Conservation (phyloP, 225 moss, liverwort and hornwort genomes). For the Marchantia polymorpha region DNA sequence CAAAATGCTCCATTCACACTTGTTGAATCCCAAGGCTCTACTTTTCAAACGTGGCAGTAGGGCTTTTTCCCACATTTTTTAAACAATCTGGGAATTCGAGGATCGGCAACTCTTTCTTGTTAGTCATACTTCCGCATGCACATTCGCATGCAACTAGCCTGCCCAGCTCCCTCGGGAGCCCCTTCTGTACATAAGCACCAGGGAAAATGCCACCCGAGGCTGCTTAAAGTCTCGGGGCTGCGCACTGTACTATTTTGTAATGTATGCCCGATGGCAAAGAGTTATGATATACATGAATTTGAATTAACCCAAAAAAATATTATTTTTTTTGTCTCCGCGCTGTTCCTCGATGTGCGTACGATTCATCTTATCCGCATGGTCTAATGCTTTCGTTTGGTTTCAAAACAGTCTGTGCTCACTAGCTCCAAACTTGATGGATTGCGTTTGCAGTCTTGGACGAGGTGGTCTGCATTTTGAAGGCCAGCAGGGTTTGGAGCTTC, state of each 20-base stretch:
- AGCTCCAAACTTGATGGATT: slow-evolving; percentile 16
- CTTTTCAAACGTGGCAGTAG: slow-evolving; percentile 6
- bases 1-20: slow-evolving; percentile 14
- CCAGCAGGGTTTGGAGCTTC: slow-evolving; percentile 19
- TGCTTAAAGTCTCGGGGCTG: slow-evolving; percentile 8
- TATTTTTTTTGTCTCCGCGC: background rate
- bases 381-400: background rate
- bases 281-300: slow-evolving; percentile 10
- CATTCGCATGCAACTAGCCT: slow-evolving; percentile 20
- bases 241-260: slow-evolving; percentile 15
- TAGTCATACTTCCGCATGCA: slow-evolving; percentile 13
- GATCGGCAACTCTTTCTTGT: slow-evolving; percentile 15
- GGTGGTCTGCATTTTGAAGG: slow-evolving; percentile 11
- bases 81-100: background rate
- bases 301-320: background rate
- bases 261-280: slow-evolving; percentile 22
- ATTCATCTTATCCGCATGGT: background rate
- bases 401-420: background rate
- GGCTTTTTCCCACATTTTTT: slow-evolving; percentile 1
- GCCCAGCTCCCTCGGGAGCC: slow-evolving; percentile 13
- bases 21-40: slow-evolving; percentile 11
- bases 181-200: slow-evolving; percentile 9
- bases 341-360: background rate
- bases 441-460: slow-evolving; percentile 22
- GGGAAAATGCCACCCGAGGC: background rate